These are phyloP conservation scores for Aspergillus fructus DNA, from an alignment of 2,329 filamentous ascomycete species.

Conservation along the genomic window DNA sequence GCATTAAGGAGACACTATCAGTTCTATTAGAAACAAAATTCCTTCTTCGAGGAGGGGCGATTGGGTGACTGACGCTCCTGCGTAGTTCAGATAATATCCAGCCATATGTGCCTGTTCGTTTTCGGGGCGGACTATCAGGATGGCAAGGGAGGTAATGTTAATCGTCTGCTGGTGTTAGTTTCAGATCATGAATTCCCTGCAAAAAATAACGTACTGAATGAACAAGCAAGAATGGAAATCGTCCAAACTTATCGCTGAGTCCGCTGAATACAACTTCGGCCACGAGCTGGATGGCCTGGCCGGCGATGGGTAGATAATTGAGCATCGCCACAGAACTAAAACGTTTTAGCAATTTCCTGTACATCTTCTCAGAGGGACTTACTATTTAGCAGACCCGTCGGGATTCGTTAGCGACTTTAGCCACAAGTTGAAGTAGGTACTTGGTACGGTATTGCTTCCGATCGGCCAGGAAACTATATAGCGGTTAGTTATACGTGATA, in stretches of 20 bases:
- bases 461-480: neutral
- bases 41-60: too few species aligned
- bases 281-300: neutral
- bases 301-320: neutral
- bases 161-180: neutral
- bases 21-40: too few species aligned
- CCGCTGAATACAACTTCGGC: neutral
- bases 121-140: slow-evolving; percentile 3
- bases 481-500: neutral
- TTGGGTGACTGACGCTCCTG: slow-evolving; percentile 1
- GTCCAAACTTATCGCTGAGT: neutral
- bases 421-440: neutral
- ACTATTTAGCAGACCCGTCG: neutral
- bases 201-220: neutral
- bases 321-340: neutral
- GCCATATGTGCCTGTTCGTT: slow-evolving; percentile 9
- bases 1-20: slow-evolving; percentile 5
- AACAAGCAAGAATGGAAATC: neutral
- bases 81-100: slow-evolving; percentile 10
- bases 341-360: neutral
- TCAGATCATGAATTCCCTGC: too few species aligned
- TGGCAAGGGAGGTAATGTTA: slow-evolving; percentile 2
- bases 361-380: too few species aligned
- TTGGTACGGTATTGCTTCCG: neutral
- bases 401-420: neutral